These are phyloP conservation scores for Dactylella cylindrospora DNA, from an alignment of 2,329 filamentous ascomycete genomes.

Conservation along the genomic window DNA sequence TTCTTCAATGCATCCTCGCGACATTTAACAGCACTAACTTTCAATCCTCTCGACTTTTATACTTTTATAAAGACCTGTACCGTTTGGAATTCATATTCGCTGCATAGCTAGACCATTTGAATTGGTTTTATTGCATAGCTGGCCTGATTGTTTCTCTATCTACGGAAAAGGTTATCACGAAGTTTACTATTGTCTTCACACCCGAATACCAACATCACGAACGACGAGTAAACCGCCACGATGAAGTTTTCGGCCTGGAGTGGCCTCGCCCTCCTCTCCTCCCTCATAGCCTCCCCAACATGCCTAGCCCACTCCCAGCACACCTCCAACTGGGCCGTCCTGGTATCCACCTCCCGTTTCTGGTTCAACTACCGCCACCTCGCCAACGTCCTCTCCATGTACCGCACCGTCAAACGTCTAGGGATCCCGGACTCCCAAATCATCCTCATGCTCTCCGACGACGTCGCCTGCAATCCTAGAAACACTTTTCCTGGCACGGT, in stretches of 20 bases:
- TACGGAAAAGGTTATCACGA: too few relatives aligned
- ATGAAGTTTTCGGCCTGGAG: slow-evolving; percentile 35
- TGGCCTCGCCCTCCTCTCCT: slow-evolving; percentile 25
- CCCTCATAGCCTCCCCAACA: slow-evolving; percentile 6
- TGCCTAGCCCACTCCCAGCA: slow-evolving; percentile 65
- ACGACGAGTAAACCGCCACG: neutral
- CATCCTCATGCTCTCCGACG: slow-evolving; percentile 99
- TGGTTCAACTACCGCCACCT: slow-evolving; percentile 99
- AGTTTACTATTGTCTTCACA: too few relatives aligned
- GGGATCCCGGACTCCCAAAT: slow-evolving; percentile 98
- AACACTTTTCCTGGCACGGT: slow-evolving; percentile 97
- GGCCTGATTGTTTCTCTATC: too few relatives aligned
- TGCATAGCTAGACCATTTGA: too few relatives aligned
- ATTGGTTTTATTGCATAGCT: too few relatives aligned
- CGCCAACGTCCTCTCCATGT: slow-evolving; percentile 94
- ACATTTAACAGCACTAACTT: too few relatives aligned
- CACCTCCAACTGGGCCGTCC: slow-evolving; percentile 98
- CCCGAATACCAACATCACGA: slow-evolving; percentile 8
- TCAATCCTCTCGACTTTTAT: too few relatives aligned
- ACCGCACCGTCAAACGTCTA: slow-evolving; percentile 95
- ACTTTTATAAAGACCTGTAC: too few relatives aligned
- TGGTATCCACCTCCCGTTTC: slow-evolving; percentile 97
- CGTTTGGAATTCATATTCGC: too few relatives aligned
- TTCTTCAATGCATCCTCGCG: too few relatives aligned
- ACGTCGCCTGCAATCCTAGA: slow-evolving; percentile 98